phyloP scores from a whole-genome alignment of 1,284 basidiomycete genomes.

The Heterobasidion parviporum region DNA sequence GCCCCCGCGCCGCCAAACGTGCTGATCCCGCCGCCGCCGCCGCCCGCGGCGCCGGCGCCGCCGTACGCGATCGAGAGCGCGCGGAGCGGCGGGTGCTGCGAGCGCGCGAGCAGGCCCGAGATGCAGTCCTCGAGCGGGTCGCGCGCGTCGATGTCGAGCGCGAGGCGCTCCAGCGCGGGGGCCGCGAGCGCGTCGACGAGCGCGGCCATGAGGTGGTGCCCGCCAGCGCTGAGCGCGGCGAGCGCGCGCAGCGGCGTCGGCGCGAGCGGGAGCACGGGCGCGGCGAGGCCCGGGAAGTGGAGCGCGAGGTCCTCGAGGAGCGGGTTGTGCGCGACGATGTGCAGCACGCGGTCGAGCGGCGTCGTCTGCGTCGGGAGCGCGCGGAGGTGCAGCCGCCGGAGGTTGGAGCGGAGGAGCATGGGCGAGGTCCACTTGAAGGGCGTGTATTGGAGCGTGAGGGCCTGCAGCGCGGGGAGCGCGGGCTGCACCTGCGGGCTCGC shows the following conservation, averaged over 20 bases:
- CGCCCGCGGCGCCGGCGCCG: conserved; percentile 28
- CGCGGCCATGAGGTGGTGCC: conserved; percentile 53
- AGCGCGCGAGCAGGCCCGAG: conserved; percentile 47
- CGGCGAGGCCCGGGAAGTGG: conserved; percentile 49
- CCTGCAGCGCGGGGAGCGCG: conserved; percentile 37
- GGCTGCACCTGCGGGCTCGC: conserved; percentile 27
- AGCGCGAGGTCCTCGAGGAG: conserved; percentile 46
- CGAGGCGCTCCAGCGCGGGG: conserved; percentile 46
- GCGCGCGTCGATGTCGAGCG: conserved; percentile 57
- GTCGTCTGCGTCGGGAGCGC: conserved; percentile 54
- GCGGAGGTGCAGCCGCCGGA: conserved; percentile 51
- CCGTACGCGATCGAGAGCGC: conserved; percentile 55
- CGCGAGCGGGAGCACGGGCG: conserved; percentile 51
- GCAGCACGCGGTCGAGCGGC: conserved; percentile 55
- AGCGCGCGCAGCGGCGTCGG: conserved; percentile 42
- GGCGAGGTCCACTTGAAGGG: conserved; percentile 72
- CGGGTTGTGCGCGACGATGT: conserved; percentile 50
- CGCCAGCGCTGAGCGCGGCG: conserved; percentile 48
- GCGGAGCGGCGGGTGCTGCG: conserved; percentile 43
- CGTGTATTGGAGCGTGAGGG: conserved; percentile 56
- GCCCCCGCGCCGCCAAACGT: conserved; percentile 8
- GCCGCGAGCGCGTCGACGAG: conserved; percentile 54
- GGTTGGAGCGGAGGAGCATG: conserved; percentile 42
- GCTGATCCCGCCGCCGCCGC: conserved; percentile 27
- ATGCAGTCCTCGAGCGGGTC: conserved; percentile 64